Evolutionary conservation across 179 eudicot genomes (phyloP).

Genomic region (Corrigiola litoralis): DNA sequence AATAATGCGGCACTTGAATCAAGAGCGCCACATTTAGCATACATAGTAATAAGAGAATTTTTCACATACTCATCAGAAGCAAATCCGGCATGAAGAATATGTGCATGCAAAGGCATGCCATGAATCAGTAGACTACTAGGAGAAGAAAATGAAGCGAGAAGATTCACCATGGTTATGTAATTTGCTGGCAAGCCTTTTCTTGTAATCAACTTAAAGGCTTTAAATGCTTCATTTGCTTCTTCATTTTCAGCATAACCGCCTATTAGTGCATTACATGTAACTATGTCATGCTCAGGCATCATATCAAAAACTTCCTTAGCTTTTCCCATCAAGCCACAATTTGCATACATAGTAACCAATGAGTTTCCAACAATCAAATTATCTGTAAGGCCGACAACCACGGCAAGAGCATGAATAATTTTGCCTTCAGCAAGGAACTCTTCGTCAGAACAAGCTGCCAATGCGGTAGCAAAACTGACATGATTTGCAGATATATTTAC

Average conservation of each 20-base stretch:
- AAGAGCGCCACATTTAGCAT: constrained; percentile 73
- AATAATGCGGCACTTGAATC: constrained; percentile 51
- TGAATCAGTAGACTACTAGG: constrained; percentile 31
- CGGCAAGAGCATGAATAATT: constrained; percentile 50
- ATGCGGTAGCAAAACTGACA: constrained; percentile 53
- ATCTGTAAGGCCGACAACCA: constrained; percentile 40
- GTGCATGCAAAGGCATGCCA: constrained; percentile 66
- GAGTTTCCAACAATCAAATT: constrained; percentile 62
- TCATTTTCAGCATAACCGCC: constrained; percentile 64
- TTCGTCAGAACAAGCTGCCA: constrained; percentile 61
- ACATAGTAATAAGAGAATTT: constrained; percentile 75
- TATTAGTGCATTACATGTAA: constrained; percentile 74
- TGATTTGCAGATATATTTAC: constrained; percentile 28
- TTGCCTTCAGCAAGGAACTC: constrained; percentile 43
- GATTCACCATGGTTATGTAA: constrained; percentile 59
- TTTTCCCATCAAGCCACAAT: constrained; percentile 45
- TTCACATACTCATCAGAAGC: constrained; percentile 62
- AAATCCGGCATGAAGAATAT: constrained; percentile 41
- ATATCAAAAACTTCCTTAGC: constrained; percentile 43
- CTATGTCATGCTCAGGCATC: constrained; percentile 46
- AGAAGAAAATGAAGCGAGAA: constrained; percentile 51
- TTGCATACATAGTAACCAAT: constrained; percentile 63
- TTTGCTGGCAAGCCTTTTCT: constrained; percentile 31
- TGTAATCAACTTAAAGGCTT: constrained; percentile 46
- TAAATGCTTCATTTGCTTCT: constrained; percentile 43